These are phyloP conservation scores for Bertia moriformis DNA, from an alignment of 2,329 filamentous ascomycete genomes.

Conservation along the genomic window DNA sequence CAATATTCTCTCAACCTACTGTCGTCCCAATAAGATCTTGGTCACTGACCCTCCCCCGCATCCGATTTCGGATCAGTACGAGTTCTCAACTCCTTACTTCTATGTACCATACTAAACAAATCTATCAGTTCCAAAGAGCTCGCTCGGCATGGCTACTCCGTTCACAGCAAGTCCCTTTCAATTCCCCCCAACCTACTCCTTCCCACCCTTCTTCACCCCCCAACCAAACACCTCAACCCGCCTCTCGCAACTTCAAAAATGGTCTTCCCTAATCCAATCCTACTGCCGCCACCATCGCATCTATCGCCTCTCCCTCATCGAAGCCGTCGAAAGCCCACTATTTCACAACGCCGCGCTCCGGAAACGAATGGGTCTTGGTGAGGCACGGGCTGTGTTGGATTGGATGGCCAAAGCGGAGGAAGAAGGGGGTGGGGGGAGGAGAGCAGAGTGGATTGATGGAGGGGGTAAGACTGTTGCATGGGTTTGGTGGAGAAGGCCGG, in stretches of 20 bases:
- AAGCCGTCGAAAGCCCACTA: constrained; percentile 18
- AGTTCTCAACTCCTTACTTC: too few relatives aligned
- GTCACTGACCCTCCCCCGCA: too few relatives aligned
- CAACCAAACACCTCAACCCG: constrained; percentile 63
- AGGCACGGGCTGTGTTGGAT: neutral
- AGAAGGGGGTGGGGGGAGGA: neutral
- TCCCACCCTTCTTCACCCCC: constrained; percentile 74
- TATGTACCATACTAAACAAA: neutral
- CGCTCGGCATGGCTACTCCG: too few relatives aligned
- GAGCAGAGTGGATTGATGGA: constrained; percentile 4
- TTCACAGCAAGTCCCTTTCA: too few relatives aligned
- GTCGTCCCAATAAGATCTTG: too few relatives aligned
- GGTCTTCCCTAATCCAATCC: constrained; percentile 69
- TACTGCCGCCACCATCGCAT: constrained; percentile 70
- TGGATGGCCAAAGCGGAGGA: neutral
- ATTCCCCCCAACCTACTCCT: constrained; percentile 55
- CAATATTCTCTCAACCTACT: too few relatives aligned
- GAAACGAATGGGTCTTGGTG: neutral
- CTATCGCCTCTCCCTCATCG: constrained; percentile 57
- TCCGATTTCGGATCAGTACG: too few relatives aligned
- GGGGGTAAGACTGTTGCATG: constrained; percentile 15
- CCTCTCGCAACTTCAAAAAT: constrained; percentile 66
- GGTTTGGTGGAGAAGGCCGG: constrained; percentile 10
- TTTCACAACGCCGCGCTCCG: constrained; percentile 9
- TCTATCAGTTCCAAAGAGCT: too few relatives aligned